phyloP scores from a whole-genome alignment of 2,329 filamentous ascomycete species.

The Leptographium radiaticola region DNA sequence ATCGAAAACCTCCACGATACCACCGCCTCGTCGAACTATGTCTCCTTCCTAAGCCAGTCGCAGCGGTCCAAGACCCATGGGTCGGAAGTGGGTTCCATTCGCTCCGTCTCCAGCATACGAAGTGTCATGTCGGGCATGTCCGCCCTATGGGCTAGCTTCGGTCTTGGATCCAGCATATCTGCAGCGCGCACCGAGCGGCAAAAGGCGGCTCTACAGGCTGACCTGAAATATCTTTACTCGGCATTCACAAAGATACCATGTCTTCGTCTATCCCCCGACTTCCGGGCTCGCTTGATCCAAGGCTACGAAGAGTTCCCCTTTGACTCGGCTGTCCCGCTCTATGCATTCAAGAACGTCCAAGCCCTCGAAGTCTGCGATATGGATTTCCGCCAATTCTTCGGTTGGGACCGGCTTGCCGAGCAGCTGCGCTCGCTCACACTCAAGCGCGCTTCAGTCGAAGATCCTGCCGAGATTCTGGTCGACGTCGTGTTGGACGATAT shows the following conservation, averaged over 20 bases:
- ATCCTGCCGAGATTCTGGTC: slow-evolving; percentile 78
- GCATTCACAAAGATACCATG: slow-evolving; percentile 98
- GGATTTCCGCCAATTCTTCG: slow-evolving; percentile 93
- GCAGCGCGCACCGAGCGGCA: slow-evolving; percentile 78
- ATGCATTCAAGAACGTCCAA: slow-evolving; percentile 94
- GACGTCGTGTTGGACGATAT: slow-evolving; percentile 94
- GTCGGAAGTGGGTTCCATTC: slow-evolving; percentile 80
- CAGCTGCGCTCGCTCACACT: slow-evolving; percentile 81
- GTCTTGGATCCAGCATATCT: slow-evolving; percentile 66
- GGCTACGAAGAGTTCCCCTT: slow-evolving; percentile 98
- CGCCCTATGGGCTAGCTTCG: slow-evolving; percentile 78
- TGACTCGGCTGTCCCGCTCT: slow-evolving; percentile 90
- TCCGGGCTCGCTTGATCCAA: slow-evolving; percentile 75
- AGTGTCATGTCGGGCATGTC: slow-evolving; percentile 98
- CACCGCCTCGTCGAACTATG: slow-evolving; percentile 77
- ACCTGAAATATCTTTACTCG: slow-evolving; percentile 93
- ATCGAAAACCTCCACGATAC: slow-evolving; percentile 90
- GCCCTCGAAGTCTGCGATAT: slow-evolving; percentile 89
- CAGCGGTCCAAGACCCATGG: slow-evolving; percentile 67
- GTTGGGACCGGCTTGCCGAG: slow-evolving; percentile 89
- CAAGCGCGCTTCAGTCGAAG: slow-evolving; percentile 76
- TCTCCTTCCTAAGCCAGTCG: slow-evolving; percentile 81
- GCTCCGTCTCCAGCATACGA: slow-evolving; percentile 89
- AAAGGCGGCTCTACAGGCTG: slow-evolving; percentile 70
- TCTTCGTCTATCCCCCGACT: slow-evolving; percentile 79